These are phyloP conservation scores for Vigna unguiculata DNA, from an alignment of 306 rosid genomes.

Conservation along the genomic window DNA sequence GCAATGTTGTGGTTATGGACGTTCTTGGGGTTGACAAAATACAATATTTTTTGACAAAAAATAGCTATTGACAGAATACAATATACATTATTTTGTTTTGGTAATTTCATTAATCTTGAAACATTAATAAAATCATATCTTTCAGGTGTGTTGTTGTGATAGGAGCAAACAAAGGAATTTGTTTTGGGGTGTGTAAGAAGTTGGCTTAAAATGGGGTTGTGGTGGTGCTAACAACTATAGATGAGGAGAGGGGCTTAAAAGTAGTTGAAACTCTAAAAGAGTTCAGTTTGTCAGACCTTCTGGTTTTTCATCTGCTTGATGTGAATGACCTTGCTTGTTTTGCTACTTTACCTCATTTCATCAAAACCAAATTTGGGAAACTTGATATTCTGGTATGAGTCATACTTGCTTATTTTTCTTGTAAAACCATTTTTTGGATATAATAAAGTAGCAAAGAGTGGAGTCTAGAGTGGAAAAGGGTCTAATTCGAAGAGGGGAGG, in stretches of 20 bases:
- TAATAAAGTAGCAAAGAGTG: too few species aligned
- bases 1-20: too few species aligned
- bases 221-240: constrained; percentile 53
- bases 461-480: too few species aligned
- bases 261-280: constrained; percentile 44
- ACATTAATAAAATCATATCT: too few species aligned
- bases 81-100: too few species aligned
- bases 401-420: constrained; percentile 3
- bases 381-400: constrained; percentile 54
- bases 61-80: too few species aligned
- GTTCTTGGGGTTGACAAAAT: too few species aligned
- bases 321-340: constrained; percentile 47
- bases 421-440: background rate
- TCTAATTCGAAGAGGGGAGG: too few species aligned
- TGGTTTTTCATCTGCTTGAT: constrained; percentile 56
- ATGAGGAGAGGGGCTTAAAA: constrained; percentile 45
- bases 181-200: constrained; percentile 49
- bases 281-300: constrained; percentile 13
- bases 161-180: constrained; percentile 54
- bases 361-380: constrained; percentile 45
- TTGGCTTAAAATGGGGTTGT: constrained; percentile 43
- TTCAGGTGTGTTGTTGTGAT: constrained; percentile 54
- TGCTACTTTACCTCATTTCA: constrained; percentile 45
- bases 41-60: too few species aligned
- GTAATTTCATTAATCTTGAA: too few species aligned